Evolutionary conservation across 495 filamentous ascomycete genomes (phyloP), one percentile per base, ranked within the genome.

Genomic region (Pyrenula massariospora): DNA sequence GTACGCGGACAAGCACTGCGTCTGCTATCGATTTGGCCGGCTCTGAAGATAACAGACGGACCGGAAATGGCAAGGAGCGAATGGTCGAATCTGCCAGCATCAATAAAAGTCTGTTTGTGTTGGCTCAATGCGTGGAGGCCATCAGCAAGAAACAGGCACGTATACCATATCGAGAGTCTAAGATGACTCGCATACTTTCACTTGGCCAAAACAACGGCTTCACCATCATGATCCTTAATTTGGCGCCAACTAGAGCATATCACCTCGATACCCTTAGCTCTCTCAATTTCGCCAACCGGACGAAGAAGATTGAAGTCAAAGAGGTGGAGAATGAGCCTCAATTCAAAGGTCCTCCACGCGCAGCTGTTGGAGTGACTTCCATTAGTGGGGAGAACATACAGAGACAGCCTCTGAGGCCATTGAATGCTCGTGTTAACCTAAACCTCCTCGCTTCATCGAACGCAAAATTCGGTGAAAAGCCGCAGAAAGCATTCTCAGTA

Each of bases 1-100:
- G 84, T 63, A 82, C 83, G 22, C 79, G 80, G 54, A 77, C 88
- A 55, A 94, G 88, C 69, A 93, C 85, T 2, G 89, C 87, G 3
- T 96, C 90, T 1, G 92, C 91, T 58, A 97, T 98, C 70, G 93
- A 98, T 74, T 77, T 98, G 60, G 93, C 93, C 52, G 93, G 93
- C 10, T 95, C 90, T 12, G 93, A 98, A 68, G 93, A 98, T 66
- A 98, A 98, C 67, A 77, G 93, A 22, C 72, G 93, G 31, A 98
- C 93, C 0, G 91, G 95, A 31, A 98, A 98, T 70, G 89, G 85
- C 59, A 94, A 93, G 70, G 90, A 96, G 64, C 77, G 93, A 12
- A 79, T 98, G 74, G 79, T 94, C 1, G 93, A 98, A 68, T 95
- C 90, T n/a, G 89, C 91, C 1, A 94, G 89, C 65, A 98, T 98